A percentile compares a stretch with the other conserved stretches of the same genome.
Evolutionary conservation across 352 stramenopile genomes (phyloP).

Genomic region (Paralagenidium karlingii): DNA sequence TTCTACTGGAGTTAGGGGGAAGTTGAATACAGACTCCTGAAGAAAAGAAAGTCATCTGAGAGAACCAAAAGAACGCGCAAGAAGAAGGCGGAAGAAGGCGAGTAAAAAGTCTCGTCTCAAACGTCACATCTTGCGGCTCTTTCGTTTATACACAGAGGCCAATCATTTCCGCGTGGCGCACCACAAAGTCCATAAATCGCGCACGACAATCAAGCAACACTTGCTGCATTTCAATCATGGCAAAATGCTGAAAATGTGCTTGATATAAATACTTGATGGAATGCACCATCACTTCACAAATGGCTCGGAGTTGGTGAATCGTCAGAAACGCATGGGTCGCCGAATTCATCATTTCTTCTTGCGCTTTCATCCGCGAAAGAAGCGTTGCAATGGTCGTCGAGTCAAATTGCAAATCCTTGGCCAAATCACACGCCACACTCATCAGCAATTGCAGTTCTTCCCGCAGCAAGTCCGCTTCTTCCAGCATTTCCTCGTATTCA

Average conservation of each 20-base stretch:
- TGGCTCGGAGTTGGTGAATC: slow-evolving; percentile 35
- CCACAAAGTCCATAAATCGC: slow-evolving; percentile 67
- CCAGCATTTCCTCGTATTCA: slow-evolving; percentile 62
- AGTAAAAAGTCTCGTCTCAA: no score
- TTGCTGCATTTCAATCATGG: slow-evolving; percentile 63
- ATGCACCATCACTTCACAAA: slow-evolving; percentile 49
- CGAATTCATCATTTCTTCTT: slow-evolving; percentile 33
- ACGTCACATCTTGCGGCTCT: background rate
- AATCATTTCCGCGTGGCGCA: slow-evolving; percentile 55
- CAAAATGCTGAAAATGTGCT: slow-evolving; percentile 51
- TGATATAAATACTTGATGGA: slow-evolving; percentile 69
- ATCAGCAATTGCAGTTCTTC: slow-evolving; percentile 62
- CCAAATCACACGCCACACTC: slow-evolving; percentile 38
- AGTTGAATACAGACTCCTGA: no score
- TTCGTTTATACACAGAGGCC: slow-evolving; percentile 17
- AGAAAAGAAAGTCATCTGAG: no score
- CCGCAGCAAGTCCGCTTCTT: slow-evolving; percentile 46
- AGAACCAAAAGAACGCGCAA: no score
- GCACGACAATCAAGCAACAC: slow-evolving; percentile 46
- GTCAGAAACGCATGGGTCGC: slow-evolving; percentile 37
- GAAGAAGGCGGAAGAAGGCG: no score
- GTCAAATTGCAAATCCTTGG: slow-evolving; percentile 31
- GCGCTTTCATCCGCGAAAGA: no score
- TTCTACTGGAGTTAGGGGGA: no score
- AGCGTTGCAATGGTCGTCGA: slow-evolving; percentile 14